Conservation (phyloP, 2,329 filamentous ascomycete species). For the Alternaria sp. region DNA sequence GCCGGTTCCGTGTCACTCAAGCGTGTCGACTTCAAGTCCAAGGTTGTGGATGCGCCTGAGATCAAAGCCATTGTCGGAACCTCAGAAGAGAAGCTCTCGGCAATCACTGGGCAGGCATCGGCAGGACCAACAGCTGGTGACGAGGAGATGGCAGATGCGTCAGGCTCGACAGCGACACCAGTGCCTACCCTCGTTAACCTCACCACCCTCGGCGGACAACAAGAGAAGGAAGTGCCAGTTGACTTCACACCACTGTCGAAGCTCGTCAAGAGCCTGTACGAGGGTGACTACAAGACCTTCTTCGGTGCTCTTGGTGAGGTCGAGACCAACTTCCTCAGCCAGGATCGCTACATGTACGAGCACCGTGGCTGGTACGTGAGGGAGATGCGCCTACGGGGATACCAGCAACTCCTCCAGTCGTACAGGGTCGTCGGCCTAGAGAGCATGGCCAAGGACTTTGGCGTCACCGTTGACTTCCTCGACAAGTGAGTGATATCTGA, state of each 20-base stretch:
- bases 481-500: conserved; percentile 71
- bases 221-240: conserved; percentile 79
- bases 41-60: conserved; percentile 97
- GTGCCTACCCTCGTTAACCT: conserved; percentile 82
- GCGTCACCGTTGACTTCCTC: conserved; percentile 93
- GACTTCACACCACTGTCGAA: conserved; percentile 89
- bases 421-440: conserved; percentile 96
- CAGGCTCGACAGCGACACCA: conserved; percentile 56
- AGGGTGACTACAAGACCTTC: conserved; percentile 91
- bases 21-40: conserved; percentile 97
- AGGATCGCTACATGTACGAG: conserved; percentile 94
- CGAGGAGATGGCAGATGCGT: conserved; percentile 72
- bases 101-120: conserved; percentile 79
- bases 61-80: conserved; percentile 96
- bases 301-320: conserved; percentile 88
- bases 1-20: conserved; percentile 94
- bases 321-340: conserved; percentile 90
- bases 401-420: conserved; percentile 95
- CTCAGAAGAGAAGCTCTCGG: conserved; percentile 84
- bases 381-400: conserved; percentile 95
- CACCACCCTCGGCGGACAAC: conserved; percentile 80
- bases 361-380: conserved; percentile 97
- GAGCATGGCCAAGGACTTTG: conserved; percentile 97
- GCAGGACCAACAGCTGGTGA: conserved; percentile 79
- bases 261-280: conserved; percentile 90